These are phyloP conservation scores for Euphorbia schlechtendalii DNA, from an alignment of 441 rosid species.

Conservation along the genomic window DNA sequence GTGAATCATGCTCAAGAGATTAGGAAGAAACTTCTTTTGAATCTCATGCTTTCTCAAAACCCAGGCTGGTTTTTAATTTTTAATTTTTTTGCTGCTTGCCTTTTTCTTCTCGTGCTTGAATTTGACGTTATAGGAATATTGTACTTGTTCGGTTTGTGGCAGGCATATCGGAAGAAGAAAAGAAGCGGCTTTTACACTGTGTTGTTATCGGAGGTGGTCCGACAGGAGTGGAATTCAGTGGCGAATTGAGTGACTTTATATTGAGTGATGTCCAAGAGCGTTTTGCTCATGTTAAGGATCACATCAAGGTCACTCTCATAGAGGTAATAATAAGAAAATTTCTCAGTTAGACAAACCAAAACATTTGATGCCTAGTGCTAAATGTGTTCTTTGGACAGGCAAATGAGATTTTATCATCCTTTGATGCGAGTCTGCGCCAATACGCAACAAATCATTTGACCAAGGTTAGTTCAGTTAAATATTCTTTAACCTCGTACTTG, in stretches of 20 bases:
- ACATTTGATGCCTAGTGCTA: neutral
- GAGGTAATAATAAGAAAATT: constrained; percentile 43
- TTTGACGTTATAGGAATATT: too few relatives aligned
- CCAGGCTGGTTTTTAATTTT: too few relatives aligned
- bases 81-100: too few relatives aligned
- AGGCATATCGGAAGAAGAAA: constrained; percentile 79
- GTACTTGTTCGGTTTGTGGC: constrained; percentile 5
- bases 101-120: too few relatives aligned
- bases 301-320: constrained; percentile 72
- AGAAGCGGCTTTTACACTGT: constrained; percentile 67
- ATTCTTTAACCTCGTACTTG: too few relatives aligned
- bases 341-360: constrained; percentile 1
- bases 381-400: constrained; percentile 39
- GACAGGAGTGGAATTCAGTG: constrained; percentile 93
- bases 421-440: constrained; percentile 65
- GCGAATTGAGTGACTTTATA: constrained; percentile 92
- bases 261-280: constrained; percentile 67
- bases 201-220: constrained; percentile 97
- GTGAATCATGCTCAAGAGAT: constrained; percentile 94
- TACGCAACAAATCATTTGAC: constrained; percentile 78
- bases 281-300: constrained; percentile 60
- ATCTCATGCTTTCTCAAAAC: constrained; percentile 87
- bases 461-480: constrained; percentile 36
- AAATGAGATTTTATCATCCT: constrained; percentile 81
- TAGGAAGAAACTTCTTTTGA: constrained; percentile 77